A percentile compares a stretch with the other conserved stretches of the same genome.
Conservation (phyloP, 495 filamentous ascomycete species). For the Lichina pygmaea region DNA sequence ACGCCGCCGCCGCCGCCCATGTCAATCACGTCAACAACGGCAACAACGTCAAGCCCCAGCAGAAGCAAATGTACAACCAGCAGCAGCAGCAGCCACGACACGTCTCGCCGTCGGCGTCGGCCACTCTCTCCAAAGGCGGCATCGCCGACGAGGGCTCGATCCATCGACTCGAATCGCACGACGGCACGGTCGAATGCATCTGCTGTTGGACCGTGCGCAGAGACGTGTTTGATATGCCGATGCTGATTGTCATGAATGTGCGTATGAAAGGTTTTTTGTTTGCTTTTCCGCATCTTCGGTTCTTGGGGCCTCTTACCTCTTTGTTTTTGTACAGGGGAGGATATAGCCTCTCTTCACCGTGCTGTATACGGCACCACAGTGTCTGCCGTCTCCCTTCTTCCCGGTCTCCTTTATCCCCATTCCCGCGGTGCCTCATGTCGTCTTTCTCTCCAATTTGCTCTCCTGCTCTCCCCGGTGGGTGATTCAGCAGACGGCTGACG, state of each 20-base stretch:
- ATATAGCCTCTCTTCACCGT: too few relatives aligned
- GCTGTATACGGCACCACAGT: too few relatives aligned
- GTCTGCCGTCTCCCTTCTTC: too few relatives aligned
- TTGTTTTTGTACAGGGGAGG: too few relatives aligned
- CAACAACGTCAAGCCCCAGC: conserved; percentile 4
- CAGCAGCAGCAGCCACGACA: background rate
- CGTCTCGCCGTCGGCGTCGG: background rate
- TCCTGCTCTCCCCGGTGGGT: too few relatives aligned
- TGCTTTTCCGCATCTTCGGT: too few relatives aligned
- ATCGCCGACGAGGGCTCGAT: conserved; percentile 59
- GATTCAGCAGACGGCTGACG: too few relatives aligned
- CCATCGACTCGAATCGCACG: conserved; percentile 44
- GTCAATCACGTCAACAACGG: background rate
- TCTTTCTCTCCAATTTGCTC: too few relatives aligned
- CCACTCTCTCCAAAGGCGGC: background rate
- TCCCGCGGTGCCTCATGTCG: too few relatives aligned
- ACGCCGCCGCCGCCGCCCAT: conserved; percentile 5
- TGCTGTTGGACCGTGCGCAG: conserved; percentile 93
- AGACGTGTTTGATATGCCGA: conserved; percentile 94
- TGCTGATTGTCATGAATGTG: conserved; percentile 93
- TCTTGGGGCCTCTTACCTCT: too few relatives aligned
- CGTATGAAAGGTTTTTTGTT: conserved; percentile 10
- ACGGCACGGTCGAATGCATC: conserved; percentile 80
- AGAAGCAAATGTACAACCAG: conserved; percentile 9
- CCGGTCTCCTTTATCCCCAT: too few relatives aligned